phyloP scores from a whole-genome alignment of 345 rosid genomes.

The Pelargonium nanum region DNA sequence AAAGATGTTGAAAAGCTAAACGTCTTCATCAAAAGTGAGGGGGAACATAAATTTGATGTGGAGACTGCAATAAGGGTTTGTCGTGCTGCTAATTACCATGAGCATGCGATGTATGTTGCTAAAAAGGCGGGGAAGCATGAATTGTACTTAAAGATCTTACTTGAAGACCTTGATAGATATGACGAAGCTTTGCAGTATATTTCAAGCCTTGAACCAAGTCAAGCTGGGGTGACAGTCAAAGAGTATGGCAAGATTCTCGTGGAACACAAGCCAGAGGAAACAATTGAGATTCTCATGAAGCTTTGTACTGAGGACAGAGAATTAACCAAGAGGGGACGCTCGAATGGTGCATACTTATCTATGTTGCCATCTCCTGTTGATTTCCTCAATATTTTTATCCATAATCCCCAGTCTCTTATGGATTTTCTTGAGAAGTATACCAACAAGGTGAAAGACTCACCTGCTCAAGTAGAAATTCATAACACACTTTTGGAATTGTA shows the following conservation, averaged over 20 bases:
- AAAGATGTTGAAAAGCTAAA: conserved; percentile 92
- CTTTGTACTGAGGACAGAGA: conserved; percentile 82
- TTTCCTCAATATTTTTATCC: conserved; percentile 83
- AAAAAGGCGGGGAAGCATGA: conserved; percentile 97
- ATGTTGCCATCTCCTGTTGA: conserved; percentile 98
- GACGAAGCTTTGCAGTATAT: conserved; percentile 90
- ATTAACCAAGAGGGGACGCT: conserved; percentile 35
- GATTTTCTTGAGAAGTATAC: conserved; percentile 77
- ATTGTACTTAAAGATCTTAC: conserved; percentile 82
- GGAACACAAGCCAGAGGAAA: conserved; percentile 79
- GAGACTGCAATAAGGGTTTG: conserved; percentile 99
- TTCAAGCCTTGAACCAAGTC: conserved; percentile 92
- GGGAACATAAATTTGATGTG: conserved; percentile 90
- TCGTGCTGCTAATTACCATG: conserved; percentile 94
- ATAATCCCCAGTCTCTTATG: conserved; percentile 77
- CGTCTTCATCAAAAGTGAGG: conserved; percentile 86
- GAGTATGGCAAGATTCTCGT: conserved; percentile 95
- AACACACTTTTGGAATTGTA: conserved; percentile 87
- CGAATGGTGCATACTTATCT: conserved; percentile 56
- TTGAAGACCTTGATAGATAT: conserved; percentile 84
- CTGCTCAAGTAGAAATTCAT: conserved; percentile 92
- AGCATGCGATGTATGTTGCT: conserved; percentile 98
- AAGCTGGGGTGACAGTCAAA: conserved; percentile 88
- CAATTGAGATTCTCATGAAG: conserved; percentile 78
- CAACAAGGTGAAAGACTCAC: conserved; percentile 82